Conservation (phyloP, 352 stramenopile species). For the Phytopythium vexans region DNA sequence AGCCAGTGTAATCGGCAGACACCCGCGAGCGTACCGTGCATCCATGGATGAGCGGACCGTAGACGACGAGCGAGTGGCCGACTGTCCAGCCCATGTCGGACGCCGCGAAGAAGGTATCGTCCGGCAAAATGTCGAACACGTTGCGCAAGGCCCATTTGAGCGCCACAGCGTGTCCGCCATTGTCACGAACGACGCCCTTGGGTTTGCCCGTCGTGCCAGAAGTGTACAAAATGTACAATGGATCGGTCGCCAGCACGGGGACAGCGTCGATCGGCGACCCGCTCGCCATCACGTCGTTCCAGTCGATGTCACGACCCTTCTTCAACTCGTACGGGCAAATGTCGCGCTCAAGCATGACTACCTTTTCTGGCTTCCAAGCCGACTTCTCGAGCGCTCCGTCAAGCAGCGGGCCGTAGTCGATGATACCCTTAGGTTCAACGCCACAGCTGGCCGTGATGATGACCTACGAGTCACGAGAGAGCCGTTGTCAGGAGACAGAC, state of each 20-base stretch:
- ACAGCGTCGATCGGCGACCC: slow-evolving; percentile 34
- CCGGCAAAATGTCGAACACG: slow-evolving; percentile 61
- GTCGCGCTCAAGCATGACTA: slow-evolving; percentile 71
- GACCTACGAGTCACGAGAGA: slow-evolving; percentile 33
- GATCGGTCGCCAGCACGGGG: slow-evolving; percentile 51
- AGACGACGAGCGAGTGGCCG: slow-evolving; percentile 87
- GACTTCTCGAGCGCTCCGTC: slow-evolving; percentile 69
- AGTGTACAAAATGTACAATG: slow-evolving; percentile 83
- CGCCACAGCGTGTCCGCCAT: slow-evolving; percentile 74
- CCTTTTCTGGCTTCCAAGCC: slow-evolving; percentile 45
- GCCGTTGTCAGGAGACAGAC: too few relatives aligned
- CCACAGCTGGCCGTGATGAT: slow-evolving; percentile 66
- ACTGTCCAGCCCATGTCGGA: slow-evolving; percentile 90
- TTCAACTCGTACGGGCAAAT: slow-evolving; percentile 45
- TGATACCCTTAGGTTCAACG: slow-evolving; percentile 65
- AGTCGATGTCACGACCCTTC: slow-evolving; percentile 44
- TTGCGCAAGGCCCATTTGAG: slow-evolving; percentile 85
- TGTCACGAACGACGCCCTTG: slow-evolving; percentile 78
- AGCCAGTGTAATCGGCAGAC: not conserved
- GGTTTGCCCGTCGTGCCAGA: slow-evolving; percentile 70
- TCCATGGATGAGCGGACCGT: slow-evolving; percentile 84
- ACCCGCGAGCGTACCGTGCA: slow-evolving; percentile 42
- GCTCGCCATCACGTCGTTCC: slow-evolving; percentile 43
- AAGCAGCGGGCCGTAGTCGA: slow-evolving; percentile 75
- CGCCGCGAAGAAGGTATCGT: slow-evolving; percentile 83